These are phyloP conservation scores for Cichorium intybus DNA, from an alignment of 140 eudicot genomes.

Conservation along the genomic window DNA sequence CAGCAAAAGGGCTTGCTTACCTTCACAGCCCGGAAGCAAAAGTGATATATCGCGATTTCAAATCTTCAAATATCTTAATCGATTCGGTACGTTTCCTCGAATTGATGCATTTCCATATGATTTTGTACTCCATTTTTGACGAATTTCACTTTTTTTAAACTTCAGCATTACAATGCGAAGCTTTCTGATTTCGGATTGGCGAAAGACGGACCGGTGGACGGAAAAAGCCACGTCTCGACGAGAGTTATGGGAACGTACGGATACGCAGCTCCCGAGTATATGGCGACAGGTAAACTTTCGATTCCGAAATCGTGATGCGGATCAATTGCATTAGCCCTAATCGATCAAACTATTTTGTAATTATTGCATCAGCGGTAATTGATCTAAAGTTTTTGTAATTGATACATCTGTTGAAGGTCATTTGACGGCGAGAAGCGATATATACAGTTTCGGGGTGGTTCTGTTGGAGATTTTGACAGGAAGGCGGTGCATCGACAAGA, in stretches of 20 bases:
- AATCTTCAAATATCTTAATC: conserved; percentile 70
- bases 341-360: neutral
- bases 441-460: conserved; percentile 86
- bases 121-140: conserved; percentile 21
- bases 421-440: conserved; percentile 71
- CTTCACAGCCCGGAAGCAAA: conserved; percentile 79
- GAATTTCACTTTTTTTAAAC: neutral
- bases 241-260: conserved; percentile 88
- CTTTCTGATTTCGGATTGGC: conserved; percentile 90
- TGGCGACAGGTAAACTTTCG: conserved; percentile 71
- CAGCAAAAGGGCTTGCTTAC: conserved; percentile 80
- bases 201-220: conserved; percentile 79
- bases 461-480: conserved; percentile 72
- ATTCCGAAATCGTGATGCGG: neutral
- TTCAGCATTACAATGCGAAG: conserved; percentile 72
- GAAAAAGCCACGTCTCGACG: conserved; percentile 81
- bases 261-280: conserved; percentile 88
- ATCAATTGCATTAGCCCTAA: neutral
- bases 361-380: too few species aligned
- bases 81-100: conserved; percentile 48
- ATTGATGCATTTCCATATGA: neutral
- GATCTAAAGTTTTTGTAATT: neutral
- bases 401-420: conserved; percentile 52
- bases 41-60: conserved; percentile 81
- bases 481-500: conserved; percentile 62